phyloP scores from a whole-genome alignment of 2,329 filamentous ascomycete genomes.

The Monilinia vaccinii-corymbosi region DNA sequence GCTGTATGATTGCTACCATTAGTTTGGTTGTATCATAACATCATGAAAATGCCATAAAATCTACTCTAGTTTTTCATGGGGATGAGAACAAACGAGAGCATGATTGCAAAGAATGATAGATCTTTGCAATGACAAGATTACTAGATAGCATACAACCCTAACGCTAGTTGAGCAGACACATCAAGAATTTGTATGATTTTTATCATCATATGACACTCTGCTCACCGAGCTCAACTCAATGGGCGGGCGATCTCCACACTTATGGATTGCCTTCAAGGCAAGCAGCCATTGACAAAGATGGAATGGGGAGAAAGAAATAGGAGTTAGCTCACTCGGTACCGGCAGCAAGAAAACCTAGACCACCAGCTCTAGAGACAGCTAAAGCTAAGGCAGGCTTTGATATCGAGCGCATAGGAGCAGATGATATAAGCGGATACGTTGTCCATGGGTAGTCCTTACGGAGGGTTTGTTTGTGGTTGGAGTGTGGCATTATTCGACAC shows the following conservation, averaged over 20 bases:
- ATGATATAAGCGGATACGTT: slow-evolving; percentile 38
- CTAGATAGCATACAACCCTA: neutral
- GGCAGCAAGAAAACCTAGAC: slow-evolving; percentile 40
- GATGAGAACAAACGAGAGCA: slow-evolving; percentile 22
- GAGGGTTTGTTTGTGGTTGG: slow-evolving; percentile 6
- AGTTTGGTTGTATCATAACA: neutral
- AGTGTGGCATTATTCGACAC: slow-evolving; percentile 1
- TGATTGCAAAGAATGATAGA: slow-evolving; percentile 13
- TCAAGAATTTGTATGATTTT: neutral
- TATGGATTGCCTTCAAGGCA: neutral
- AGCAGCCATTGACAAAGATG: neutral
- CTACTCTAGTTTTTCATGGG: neutral
- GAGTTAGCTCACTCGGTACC: slow-evolving; percentile 24
- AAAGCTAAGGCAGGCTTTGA: slow-evolving; percentile 45
- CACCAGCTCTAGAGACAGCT: slow-evolving; percentile 47
- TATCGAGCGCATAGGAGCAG: slow-evolving; percentile 63
- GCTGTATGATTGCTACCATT: neutral
- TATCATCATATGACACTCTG: neutral
- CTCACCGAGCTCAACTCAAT: neutral
- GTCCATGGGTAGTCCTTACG: slow-evolving; percentile 12
- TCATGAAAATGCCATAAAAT: neutral
- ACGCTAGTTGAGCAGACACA: neutral
- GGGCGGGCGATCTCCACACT: neutral
- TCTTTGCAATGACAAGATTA: neutral
- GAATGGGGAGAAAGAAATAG: neutral